Base-by-base conservation (phyloP, 2,329 filamentous ascomycete species). In the Fusarium ambrosium region DNA sequence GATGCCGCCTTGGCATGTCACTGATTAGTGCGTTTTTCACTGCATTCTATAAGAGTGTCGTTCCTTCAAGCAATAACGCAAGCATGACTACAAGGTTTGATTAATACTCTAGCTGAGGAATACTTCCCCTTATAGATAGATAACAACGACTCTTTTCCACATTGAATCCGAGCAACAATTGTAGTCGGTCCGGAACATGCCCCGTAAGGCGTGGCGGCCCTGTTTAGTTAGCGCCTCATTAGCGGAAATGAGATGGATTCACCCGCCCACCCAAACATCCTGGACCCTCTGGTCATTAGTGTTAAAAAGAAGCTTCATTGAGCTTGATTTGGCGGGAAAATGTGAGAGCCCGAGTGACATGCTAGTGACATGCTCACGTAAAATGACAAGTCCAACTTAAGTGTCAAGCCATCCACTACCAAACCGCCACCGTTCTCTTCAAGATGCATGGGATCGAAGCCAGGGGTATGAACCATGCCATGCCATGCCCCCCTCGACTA, bases 231-330 rank as follows among this genome's bases (percentile, higher is more conserved):
- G 10, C 16, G 24, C 61, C 66, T 24, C 60, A 13, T 14, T 10
- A 18, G 11, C 66, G 62, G 71, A 73, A 73, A 73, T 73, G 59
- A 73, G 62, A 59, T 73, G 70, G 70, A n/a, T 56, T 36, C 53
- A 29, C n/a, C 11, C 29, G 14, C 18, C 53, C 53, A 56, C 53
- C 53, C 18, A 56, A 56, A 56, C 6, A 20, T 36, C 53, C 53
- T 56, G 16, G 53, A 3, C 7, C 39, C 24, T 51, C 32, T 48
- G 59, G 29, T 58, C 0, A 24, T 66, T 59, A 71, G 43, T 67
- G 68, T 71, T 70, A 70, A 70, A 72, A 72, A 70, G 32, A 72
- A 73, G 70, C 70, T 72, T 72, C 37, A 66, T 51, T 70, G 24
- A 43, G 29, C 4, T 22, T 56, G 29, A 56, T 36, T 56, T 56